Base-by-base conservation (phyloP, 441 rosid species). In the Populus trichocarpa region DNA sequence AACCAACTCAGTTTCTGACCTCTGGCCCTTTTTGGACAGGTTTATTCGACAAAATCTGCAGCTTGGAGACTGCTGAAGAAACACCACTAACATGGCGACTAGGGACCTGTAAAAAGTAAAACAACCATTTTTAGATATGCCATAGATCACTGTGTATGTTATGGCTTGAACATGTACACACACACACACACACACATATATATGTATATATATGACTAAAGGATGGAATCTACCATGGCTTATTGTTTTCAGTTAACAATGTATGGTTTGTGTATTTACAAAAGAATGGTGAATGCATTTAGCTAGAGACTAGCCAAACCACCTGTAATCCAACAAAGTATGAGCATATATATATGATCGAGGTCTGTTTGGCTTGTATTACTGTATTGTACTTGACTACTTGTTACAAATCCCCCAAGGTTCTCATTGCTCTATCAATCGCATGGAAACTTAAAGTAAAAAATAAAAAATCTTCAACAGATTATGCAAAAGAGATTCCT, bases 1-100 rank as follows among this genome's bases (percentile, higher is more conserved):
- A 10, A 63, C 2, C 4, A 22, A 0, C 13, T 57, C 63, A 57
- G 0, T 20, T 2, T 65, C 50, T 35, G 22, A 46, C 70, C 25
- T 74, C 65, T 73, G 53, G 40, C 72, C 72, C 72, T 73, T 69
- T 53, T 30, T 53, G 25, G 61, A 71, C 86, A 83, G 92, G 79
- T 78, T 78, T 32, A 32, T 79, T 77, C 73, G 8, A 81, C 76
- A 13, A 69, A 68, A 72, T 23, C 81, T 65, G 85, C 71, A 35
- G 38, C 11, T 46, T 61, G 67, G 78, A 71, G 81, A 76, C 67
- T 36, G 70, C 46, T 67, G 80, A 59, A 72, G 81, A 77, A 67
- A 26, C 61, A 22, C 69, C 66, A n/a, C 38, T 36, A 69, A 53
- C 70, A 30, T 23, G 42, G 74, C 28, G 30, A 70, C 69, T 40